Evolutionary conservation across 306 rosid genomes (phyloP), one percentile per base, ranked within the genome.

Genomic region (Geum urbanum): DNA sequence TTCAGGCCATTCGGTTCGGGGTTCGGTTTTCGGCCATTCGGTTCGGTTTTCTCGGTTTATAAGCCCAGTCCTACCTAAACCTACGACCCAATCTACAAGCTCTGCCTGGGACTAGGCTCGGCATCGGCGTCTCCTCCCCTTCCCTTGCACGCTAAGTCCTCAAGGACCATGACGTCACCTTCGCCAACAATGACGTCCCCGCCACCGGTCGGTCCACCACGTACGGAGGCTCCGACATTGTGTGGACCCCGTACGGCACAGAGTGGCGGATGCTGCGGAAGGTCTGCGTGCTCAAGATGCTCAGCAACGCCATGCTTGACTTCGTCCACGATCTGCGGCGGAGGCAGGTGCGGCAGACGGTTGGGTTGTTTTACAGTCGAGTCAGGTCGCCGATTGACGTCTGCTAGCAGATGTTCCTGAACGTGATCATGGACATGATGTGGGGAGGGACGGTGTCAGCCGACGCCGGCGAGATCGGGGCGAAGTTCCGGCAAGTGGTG

Each of bases 251-350:
- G 1, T 87, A 90, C 39, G 97, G 96, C 3, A 58, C 86, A 0
- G 89, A 94, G 48, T 94, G 97, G 98, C 76, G 97, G 49, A 90
- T 84, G 98, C 50, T 90, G 75, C 61, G 98, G 35, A 94, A 87
- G 74, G 83, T 88, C 1, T 81, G 86, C 43, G 84, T 76, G 14
- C 12, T 77, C 2, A 94, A 88, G 78, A 90, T 88, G 98, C 88
- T 88, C 3, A 85, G 88, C 64, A 83, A 85, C 66, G 63, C 59
- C 5, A 78, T 81, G 9, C 65, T 85, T 13, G 94, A 90, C 50
- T 84, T 90, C 1, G 88, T 88, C 0, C 87, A 90, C 62, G 73
- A 45, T 0, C 85, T 83, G 8, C 92, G 98, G 0, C 86, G 92
- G 0, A 73, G 49, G 6, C 86, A 90, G 78, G 64, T 90, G 20